These are phyloP conservation scores for Drechslerella dactyloides DNA, from an alignment of 2,329 filamentous ascomycete species.

Conservation along the genomic window DNA sequence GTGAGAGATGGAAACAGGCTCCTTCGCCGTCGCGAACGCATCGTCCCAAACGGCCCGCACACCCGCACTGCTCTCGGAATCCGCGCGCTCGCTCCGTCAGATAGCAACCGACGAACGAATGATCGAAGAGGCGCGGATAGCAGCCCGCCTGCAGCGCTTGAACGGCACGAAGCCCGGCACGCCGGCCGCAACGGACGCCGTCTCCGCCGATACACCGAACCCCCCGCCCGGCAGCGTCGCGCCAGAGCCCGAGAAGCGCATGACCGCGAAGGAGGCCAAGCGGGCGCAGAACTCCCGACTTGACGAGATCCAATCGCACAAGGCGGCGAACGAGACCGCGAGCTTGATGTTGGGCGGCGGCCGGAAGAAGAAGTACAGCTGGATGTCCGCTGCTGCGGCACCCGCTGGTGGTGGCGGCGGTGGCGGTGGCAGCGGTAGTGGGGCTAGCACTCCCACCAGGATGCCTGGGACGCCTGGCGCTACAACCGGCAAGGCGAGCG, in stretches of 20 bases:
- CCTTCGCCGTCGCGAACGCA: conserved; percentile 38
- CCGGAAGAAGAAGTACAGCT: conserved; percentile 55
- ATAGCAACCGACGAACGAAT: conserved; percentile 37
- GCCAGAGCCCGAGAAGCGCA: conserved; percentile 48
- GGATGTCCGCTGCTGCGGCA: conserved; percentile 52
- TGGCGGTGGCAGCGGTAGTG: conserved; percentile 48
- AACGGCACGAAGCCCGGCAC: conserved; percentile 42
- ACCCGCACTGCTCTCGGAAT: conserved; percentile 32
- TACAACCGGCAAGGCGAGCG: conserved; percentile 29
- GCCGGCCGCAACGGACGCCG: conserved; percentile 26
- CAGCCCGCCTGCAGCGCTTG: conserved; percentile 22
- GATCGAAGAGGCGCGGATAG: conserved; percentile 44
- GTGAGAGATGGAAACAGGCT: conserved; percentile 20
- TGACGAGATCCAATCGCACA: conserved; percentile 54
- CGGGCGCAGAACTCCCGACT: conserved; percentile 54
- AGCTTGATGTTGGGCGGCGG: conserved; percentile 55
- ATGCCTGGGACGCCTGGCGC: conserved; percentile 14
- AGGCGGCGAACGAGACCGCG: conserved; percentile 54
- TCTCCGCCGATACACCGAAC: conserved; percentile 17
- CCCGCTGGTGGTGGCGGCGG: conserved; percentile 47
- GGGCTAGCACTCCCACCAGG: conserved; percentile 36
- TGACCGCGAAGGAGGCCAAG: conserved; percentile 54
- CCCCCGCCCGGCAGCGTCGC: conserved; percentile 30
- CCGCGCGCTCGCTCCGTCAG: conserved; percentile 27
- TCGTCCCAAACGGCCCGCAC: conserved; percentile 20